A percentile compares a stretch with the other conserved stretches of the same genome.
phyloP scores from a whole-genome alignment of 2,329 filamentous ascomycete species.

The Fusarium tanahbumbuense region DNA sequence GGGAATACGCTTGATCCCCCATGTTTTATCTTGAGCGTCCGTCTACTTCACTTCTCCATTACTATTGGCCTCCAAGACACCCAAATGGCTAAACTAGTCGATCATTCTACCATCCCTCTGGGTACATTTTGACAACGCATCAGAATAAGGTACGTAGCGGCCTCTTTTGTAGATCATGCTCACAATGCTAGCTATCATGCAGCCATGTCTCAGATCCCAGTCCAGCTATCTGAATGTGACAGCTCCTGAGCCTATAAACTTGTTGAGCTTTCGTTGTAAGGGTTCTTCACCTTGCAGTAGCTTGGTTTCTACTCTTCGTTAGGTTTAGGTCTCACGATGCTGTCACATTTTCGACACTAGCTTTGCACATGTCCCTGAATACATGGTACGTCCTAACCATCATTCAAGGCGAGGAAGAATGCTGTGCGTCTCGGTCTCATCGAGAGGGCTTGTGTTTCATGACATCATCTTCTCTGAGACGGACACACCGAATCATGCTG shows the following conservation, averaged over 20 bases:
- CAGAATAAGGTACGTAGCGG: slow-evolving; percentile 12
- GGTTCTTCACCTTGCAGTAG: slow-evolving; percentile 7
- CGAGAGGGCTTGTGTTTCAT: background rate
- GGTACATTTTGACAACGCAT: slow-evolving; percentile 23
- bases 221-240: slow-evolving; percentile 4
- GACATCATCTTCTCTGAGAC: background rate
- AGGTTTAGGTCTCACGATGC: background rate
- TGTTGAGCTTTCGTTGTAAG: background rate
- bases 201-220: slow-evolving; percentile 28
- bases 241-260: background rate
- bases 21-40: slow-evolving; percentile 5
- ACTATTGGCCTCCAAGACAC: slow-evolving; percentile 14
- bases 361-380: background rate
- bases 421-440: background rate
- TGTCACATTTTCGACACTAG: slow-evolving; percentile 2
- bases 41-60: background rate
- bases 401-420: background rate
- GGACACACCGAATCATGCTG: background rate
- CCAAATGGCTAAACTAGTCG: slow-evolving; percentile 5
- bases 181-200: background rate
- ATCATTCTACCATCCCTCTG: slow-evolving; percentile 28
- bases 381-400: background rate
- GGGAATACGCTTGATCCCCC: background rate
- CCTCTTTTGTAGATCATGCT: slow-evolving; percentile 7
- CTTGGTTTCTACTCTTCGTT: background rate